Evolutionary conservation across 768 basidiomycete genomes (phyloP).

Genomic region (Russula vinacea): DNA sequence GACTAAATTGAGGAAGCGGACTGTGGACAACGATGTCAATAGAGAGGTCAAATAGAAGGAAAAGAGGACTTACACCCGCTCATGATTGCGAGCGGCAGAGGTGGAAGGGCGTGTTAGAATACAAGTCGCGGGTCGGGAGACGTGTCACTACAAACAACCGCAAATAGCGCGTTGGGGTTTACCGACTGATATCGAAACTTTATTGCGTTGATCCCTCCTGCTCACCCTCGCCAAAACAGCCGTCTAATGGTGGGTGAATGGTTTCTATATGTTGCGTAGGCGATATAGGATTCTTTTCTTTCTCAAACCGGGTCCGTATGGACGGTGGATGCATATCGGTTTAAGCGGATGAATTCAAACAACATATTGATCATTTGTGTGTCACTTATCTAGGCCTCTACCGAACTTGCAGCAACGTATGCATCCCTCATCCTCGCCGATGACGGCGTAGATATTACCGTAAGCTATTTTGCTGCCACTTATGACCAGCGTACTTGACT

Average conservation of each 20-base stretch:
- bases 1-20: slow-evolving; percentile 97
- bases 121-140: slow-evolving; percentile 30
- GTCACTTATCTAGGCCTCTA: slow-evolving; percentile 42
- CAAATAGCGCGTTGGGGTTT: slow-evolving; percentile 11
- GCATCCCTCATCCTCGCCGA: slow-evolving; percentile 98
- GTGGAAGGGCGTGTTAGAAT: slow-evolving; percentile 22
- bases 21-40: slow-evolving; percentile 40
- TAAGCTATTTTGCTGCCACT: slow-evolving; percentile 44
- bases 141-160: slow-evolving; percentile 24
- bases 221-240: background rate
- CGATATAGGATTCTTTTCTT: background rate
- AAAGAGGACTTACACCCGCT: slow-evolving; percentile 64
- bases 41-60: background rate
- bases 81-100: slow-evolving; percentile 47
- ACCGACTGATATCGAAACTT: background rate
- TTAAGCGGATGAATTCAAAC: slow-evolving; percentile 1
- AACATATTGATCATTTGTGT: background rate
- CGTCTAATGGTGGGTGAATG: slow-evolving; percentile 11
- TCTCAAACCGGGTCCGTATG: background rate
- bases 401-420: slow-evolving; percentile 91
- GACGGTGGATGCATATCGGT: slow-evolving; percentile 19
- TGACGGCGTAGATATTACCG: slow-evolving; percentile 95
- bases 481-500: slow-evolving; percentile 9
- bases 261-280: background rate
- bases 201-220: background rate